These are phyloP conservation scores for Trametes elegans DNA, from an alignment of 768 basidiomycete genomes.

Conservation along the genomic window DNA sequence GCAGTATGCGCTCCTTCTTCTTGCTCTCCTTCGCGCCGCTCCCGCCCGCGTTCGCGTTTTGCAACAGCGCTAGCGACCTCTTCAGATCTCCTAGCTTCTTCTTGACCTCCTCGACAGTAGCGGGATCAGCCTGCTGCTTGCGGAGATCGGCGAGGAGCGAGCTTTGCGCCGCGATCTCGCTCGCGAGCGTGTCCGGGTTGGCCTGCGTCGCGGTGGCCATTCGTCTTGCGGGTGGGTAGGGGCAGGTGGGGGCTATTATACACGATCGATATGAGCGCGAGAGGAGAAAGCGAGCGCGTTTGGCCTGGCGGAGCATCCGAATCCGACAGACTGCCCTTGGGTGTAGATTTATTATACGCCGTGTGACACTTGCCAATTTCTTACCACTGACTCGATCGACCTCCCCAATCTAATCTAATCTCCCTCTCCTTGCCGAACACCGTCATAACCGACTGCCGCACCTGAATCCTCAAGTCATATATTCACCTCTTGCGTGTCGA, in stretches of 20 bases:
- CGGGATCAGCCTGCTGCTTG: constrained; percentile 49
- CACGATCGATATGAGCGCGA: constrained; percentile 11
- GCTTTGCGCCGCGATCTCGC: constrained; percentile 56
- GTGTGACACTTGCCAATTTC: constrained; percentile 7
- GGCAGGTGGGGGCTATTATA: constrained; percentile 6
- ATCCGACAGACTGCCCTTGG: background rate
- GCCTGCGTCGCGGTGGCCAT: constrained; percentile 38
- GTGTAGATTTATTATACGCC: constrained; percentile 16
- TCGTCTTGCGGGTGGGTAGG: background rate
- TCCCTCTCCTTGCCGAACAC: background rate
- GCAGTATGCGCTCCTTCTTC: constrained; percentile 67
- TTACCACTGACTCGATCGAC: constrained; percentile 17
- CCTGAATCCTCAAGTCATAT: too few relatives aligned
- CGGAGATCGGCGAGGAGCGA: constrained; percentile 61
- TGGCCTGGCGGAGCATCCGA: constrained; percentile 17
- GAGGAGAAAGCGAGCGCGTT: constrained; percentile 4
- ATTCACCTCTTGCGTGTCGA: background rate
- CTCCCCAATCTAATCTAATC: constrained; percentile 16
- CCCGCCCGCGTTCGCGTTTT: constrained; percentile 29
- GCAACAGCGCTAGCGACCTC: constrained; percentile 44
- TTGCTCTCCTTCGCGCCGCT: constrained; percentile 44
- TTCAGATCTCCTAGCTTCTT: constrained; percentile 72
- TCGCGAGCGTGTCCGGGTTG: constrained; percentile 41
- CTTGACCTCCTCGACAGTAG: constrained; percentile 57
- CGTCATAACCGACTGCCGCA: too few relatives aligned